Conservation (phyloP, 208 protist species). For the Trypanosomatidae sp. region DNA sequence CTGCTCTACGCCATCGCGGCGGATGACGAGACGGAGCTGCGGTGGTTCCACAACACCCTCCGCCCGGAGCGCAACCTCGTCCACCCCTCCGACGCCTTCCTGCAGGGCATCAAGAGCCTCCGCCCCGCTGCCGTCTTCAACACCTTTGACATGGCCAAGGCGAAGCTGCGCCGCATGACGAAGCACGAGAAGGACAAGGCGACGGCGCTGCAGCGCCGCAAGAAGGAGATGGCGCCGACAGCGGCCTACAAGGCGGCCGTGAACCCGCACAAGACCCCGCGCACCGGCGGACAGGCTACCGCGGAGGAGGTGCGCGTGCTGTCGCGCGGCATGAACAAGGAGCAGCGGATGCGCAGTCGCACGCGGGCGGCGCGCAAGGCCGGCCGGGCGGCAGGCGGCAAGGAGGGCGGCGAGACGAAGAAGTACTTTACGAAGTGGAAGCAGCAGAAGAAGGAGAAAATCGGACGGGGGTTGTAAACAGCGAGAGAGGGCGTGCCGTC, state of each 20-base stretch:
- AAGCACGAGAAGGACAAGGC: constrained; percentile 72
- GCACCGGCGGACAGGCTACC: constrained; percentile 58
- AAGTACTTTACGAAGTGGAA: constrained; percentile 68
- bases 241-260: constrained; percentile 72
- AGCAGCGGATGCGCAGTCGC: constrained; percentile 26
- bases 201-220: constrained; percentile 44
- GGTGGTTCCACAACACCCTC: constrained; percentile 67
- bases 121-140: constrained; percentile 71
- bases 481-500: too few species aligned
- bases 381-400: constrained; percentile 6
- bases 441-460: constrained; percentile 55
- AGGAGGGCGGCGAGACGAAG: constrained; percentile 11
- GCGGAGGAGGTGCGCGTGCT: constrained; percentile 56
- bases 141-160: constrained; percentile 77
- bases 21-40: constrained; percentile 69
- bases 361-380: constrained; percentile 27
- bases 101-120: constrained; percentile 75
- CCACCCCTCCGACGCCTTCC: constrained; percentile 67
- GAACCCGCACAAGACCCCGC: constrained; percentile 79
- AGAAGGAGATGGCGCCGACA: constrained; percentile 68
- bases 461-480: constrained; percentile 73
- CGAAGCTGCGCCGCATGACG: constrained; percentile 67
- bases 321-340: constrained; percentile 42
- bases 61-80: constrained; percentile 73
- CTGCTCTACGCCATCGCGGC: constrained; percentile 54